Evolutionary conservation across 1,284 basidiomycete species (phyloP).

Genomic region (Sphagnurus paluster): DNA sequence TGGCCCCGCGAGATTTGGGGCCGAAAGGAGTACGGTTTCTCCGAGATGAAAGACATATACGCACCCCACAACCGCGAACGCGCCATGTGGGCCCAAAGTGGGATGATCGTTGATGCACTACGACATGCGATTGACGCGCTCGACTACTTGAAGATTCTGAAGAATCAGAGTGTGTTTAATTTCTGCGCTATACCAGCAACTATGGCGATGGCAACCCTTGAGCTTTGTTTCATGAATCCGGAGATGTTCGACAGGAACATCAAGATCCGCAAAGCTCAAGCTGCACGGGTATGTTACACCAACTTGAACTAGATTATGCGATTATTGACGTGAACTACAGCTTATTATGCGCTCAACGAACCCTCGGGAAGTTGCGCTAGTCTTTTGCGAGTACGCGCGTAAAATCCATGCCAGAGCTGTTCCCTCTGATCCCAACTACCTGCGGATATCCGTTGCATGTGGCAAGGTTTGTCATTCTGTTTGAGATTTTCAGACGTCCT

Average conservation of each 20-base stretch:
- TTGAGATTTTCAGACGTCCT: background rate
- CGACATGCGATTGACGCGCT: constrained; percentile 83
- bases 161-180: constrained; percentile 93
- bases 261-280: constrained; percentile 94
- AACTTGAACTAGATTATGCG: too few species aligned
- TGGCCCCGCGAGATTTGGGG: constrained; percentile 97
- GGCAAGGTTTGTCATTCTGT: constrained; percentile 50
- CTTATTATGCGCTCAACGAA: constrained; percentile 92
- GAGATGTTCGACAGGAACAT: constrained; percentile 89
- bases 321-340: too few species aligned
- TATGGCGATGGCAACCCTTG: constrained; percentile 96
- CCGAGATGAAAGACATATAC: constrained; percentile 65
- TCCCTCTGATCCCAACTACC: constrained; percentile 86
- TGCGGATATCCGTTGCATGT: constrained; percentile 78
- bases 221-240: constrained; percentile 92
- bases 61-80: constrained; percentile 52
- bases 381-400: constrained; percentile 84
- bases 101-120: constrained; percentile 90
- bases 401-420: constrained; percentile 81
- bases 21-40: constrained; percentile 61
- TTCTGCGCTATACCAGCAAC: constrained; percentile 95
- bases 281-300: constrained; percentile 72
- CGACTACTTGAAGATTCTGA: constrained; percentile 88
- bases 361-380: constrained; percentile 87
- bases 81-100: constrained; percentile 81